Percentiles rank a stretch among this genome's conserved stretches.
Conservation (phyloP, 495 filamentous ascomycete species). For the Penicillium taxi region DNA sequence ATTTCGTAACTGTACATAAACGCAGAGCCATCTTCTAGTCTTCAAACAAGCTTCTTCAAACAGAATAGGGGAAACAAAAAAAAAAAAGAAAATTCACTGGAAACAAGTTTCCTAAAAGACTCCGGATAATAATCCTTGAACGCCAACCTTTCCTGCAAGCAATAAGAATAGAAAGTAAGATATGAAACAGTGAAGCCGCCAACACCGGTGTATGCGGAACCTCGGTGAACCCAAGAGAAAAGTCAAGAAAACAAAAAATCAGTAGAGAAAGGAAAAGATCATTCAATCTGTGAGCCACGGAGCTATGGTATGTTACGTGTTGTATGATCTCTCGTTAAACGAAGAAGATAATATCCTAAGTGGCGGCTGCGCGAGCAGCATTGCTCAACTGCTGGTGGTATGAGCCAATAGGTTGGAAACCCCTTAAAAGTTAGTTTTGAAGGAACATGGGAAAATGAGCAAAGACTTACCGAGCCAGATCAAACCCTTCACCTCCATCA, state of each 20-base stretch:
- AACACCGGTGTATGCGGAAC: constrained; percentile 24
- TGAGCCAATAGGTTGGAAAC: constrained; percentile 63
- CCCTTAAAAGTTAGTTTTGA: constrained; percentile 38
- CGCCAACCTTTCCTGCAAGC: not conserved
- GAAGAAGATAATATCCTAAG: constrained; percentile 5
- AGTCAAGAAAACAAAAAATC: constrained; percentile 5
- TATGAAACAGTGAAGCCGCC: constrained; percentile 2
- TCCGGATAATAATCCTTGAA: constrained; percentile 8
- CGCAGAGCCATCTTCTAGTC: too few species aligned
- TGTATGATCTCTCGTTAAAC: constrained; percentile 12
- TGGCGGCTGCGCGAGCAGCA: constrained; percentile 30
- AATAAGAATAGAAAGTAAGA: not conserved
- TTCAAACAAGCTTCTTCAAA: too few species aligned
- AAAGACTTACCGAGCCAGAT: constrained; percentile 54
- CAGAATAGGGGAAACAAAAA: too few species aligned
- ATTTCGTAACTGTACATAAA: too few species aligned
- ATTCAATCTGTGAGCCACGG: constrained; percentile 9
- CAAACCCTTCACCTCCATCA: constrained; percentile 52
- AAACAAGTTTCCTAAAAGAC: too few species aligned
- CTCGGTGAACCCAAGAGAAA: too few species aligned
- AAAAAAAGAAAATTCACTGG: too few species aligned
- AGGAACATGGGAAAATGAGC: not conserved
- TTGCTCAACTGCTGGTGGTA: constrained; percentile 52
- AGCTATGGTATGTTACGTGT: too few species aligned
- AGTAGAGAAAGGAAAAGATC: constrained; percentile 5